Evolutionary conservation across 2,329 filamentous ascomycete genomes (phyloP), one percentile per base, ranked within the genome.

Genomic region (Whalleya microplaca): DNA sequence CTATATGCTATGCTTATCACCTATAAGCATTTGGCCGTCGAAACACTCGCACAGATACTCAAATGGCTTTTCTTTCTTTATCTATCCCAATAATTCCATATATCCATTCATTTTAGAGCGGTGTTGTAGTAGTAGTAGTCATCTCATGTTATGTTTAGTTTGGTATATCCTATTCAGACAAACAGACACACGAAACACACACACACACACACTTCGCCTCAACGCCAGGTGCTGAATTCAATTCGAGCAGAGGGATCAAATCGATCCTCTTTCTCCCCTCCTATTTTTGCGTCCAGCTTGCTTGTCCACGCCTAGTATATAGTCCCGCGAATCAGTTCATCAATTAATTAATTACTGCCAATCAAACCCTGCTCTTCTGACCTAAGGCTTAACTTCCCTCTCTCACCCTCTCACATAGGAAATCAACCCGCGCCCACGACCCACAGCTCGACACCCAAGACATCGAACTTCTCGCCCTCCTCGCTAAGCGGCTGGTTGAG

Each of bases 401-500:
- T 9, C 23, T 9, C 23, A 27, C 23, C 23, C 23, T 27, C n/a
- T n/a, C n/a, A n/a, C n/a, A n/a, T 27, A 27, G 23, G 23, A 9
- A 27, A 27, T 61, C 48, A 70, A 27, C 47, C 64, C 21, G 73
- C 75, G 5, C 95, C 94, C 65, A 98, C 83, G 70, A 91, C 92
- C 95, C 95, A 99, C 10, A 98, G 75, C 76, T 99, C 95, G 1
- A 97, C 90, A 1, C 92, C 94, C 29, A 97, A 71, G 12, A 99
- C 85, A 58, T 92, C 90, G 70, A 98, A 99, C 72, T 96, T 96
- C 58, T 88, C 86, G 1, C 94, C 95, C 69, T 96, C 91, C 53
- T 97, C 94, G 67, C 94, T 97, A 49, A 99, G 77, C 9, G 90
- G 88, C 77, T 97, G 93, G 66, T 99, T 99, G 0, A 92, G 92